A percentile compares a stretch with the other conserved stretches of the same genome.
These are phyloP conservation scores for Endoconidiophora polonica DNA, from an alignment of 2,329 filamentous ascomycete genomes.

Conservation along the genomic window DNA sequence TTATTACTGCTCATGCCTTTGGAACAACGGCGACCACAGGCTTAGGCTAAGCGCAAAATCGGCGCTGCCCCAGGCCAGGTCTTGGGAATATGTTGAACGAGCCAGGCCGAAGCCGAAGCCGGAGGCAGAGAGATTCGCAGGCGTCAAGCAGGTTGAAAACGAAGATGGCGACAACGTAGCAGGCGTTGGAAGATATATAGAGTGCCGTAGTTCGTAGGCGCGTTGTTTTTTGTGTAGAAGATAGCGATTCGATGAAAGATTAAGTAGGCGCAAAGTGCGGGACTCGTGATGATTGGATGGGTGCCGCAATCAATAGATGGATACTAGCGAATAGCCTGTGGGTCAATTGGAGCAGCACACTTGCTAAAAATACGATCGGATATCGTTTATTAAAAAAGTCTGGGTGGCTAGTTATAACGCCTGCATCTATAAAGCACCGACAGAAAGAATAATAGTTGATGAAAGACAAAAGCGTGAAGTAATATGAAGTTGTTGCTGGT, in stretches of 20 bases:
- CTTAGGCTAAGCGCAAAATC: constrained; percentile 12
- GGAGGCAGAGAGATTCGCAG: neutral
- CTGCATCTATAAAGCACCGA: no score
- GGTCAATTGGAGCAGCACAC: no score
- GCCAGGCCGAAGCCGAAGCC: neutral
- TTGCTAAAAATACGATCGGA: no score
- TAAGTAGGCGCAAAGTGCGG: neutral
- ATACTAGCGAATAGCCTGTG: no score
- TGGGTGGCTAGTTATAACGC: no score
- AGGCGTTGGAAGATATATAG: no score
- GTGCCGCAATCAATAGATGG: no score
- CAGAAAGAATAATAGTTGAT: no score
- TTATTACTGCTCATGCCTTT: constrained; percentile 11
- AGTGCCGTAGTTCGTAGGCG: neutral
- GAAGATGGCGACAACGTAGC: neutral
- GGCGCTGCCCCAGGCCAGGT: constrained; percentile 13
- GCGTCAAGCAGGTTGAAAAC: neutral
- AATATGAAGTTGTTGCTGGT: no score
- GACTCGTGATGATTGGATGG: no score
- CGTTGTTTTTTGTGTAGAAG: neutral
- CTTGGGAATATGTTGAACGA: constrained; percentile 2
- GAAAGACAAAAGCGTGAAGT: no score
- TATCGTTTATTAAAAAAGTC: no score
- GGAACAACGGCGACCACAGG: constrained; percentile 7
- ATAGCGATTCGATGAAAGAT: neutral